Conservation (phyloP, 1,284 basidiomycete species). For the Coniferiporia sulphurascens region DNA sequence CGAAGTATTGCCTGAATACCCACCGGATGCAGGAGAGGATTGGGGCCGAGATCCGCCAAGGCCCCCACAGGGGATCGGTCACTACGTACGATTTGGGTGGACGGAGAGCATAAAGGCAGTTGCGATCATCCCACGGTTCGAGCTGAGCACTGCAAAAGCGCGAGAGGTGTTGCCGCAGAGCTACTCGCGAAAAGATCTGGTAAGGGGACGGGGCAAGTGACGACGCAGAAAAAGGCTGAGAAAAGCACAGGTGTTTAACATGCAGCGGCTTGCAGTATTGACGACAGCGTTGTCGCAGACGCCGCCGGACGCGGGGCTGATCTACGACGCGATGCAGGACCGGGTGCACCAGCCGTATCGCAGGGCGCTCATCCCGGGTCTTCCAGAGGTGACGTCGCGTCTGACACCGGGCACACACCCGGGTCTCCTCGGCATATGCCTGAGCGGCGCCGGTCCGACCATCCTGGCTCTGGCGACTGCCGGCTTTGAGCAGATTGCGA, state of each 20-base stretch:
- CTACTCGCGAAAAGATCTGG: slow-evolving; percentile 90
- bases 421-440: slow-evolving; percentile 93
- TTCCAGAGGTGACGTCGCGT: slow-evolving; percentile 83
- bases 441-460: slow-evolving; percentile 97
- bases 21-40: slow-evolving; percentile 82
- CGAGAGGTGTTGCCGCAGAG: slow-evolving; percentile 79
- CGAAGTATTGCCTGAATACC: slow-evolving; percentile 96
- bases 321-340: slow-evolving; percentile 99
- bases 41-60: slow-evolving; percentile 89
- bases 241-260: slow-evolving; percentile 82
- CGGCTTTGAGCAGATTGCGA: slow-evolving; percentile 79
- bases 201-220: slow-evolving; percentile 28
- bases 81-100: slow-evolving; percentile 93
- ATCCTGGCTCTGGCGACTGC: slow-evolving; percentile 93
- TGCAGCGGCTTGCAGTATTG: slow-evolving; percentile 96
- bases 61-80: slow-evolving; percentile 89
- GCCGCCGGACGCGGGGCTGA: slow-evolving; percentile 90
- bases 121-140: slow-evolving; percentile 94
- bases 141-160: slow-evolving; percentile 94
- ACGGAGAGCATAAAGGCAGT: slow-evolving; percentile 84
- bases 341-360: slow-evolving; percentile 97
- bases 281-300: slow-evolving; percentile 90
- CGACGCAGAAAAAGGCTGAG: neutral
- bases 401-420: slow-evolving; percentile 89
- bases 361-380: slow-evolving; percentile 86